Percentiles rank a stretch among this genome's conserved stretches.
Evolutionary conservation across 768 basidiomycete genomes (phyloP).

Genomic region (Arthromyces matolae): DNA sequence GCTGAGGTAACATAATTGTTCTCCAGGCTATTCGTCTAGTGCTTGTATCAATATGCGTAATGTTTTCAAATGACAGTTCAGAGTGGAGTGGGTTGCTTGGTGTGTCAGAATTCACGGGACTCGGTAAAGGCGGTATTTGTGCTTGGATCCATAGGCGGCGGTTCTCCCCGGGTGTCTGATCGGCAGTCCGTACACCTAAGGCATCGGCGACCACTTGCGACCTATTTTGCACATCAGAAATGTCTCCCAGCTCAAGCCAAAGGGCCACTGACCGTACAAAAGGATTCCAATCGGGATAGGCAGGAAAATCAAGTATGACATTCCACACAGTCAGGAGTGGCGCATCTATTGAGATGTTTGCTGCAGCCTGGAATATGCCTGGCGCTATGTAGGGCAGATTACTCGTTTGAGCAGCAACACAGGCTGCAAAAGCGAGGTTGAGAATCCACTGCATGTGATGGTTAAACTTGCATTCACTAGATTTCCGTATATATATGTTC

Average conservation of each 20-base stretch:
- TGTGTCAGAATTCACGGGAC: conserved; percentile 26
- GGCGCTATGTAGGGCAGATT: conserved; percentile 25
- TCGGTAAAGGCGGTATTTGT: conserved; percentile 30
- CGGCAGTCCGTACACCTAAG: conserved; percentile 18
- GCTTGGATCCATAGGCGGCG: conserved; percentile 24
- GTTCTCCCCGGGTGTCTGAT: conserved; percentile 22
- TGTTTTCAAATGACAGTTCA: conserved; percentile 27
- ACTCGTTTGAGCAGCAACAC: conserved; percentile 3
- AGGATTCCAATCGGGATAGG: conserved; percentile 50
- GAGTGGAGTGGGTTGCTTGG: conserved; percentile 22
- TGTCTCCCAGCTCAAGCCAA: background rate
- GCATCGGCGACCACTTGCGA: conserved; percentile 25
- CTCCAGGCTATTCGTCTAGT: conserved; percentile 26
- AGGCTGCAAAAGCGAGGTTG: background rate
- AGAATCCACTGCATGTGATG: background rate
- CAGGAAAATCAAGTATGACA: conserved; percentile 45
- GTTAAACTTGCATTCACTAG: too few relatives aligned
- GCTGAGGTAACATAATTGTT: conserved; percentile 21
- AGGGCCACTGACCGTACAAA: conserved; percentile 23
- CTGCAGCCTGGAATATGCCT: conserved; percentile 35
- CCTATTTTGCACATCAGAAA: conserved; percentile 5
- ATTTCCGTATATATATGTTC: too few relatives aligned
- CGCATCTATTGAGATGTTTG: conserved; percentile 43
- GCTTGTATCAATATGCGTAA: conserved; percentile 25
- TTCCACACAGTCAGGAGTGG: conserved; percentile 48